phyloP scores from a whole-genome alignment of 371 early-diverging fungal genomes.

The Actinomortierella wolfii region DNA sequence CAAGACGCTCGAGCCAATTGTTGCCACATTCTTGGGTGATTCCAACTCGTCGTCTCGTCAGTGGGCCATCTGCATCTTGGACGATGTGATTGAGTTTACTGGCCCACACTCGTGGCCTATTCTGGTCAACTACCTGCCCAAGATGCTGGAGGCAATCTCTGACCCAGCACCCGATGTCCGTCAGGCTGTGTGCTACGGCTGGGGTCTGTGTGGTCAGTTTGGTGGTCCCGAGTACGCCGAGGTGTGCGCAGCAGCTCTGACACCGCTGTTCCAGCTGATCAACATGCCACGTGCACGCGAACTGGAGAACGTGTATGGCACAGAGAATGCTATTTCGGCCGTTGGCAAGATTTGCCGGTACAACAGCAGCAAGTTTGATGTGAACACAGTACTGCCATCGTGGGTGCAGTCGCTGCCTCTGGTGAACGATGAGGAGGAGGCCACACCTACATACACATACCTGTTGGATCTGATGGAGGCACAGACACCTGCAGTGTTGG shows the following conservation, averaged over 20 bases:
- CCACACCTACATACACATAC: conserved; percentile 75
- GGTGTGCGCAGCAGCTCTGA: conserved; percentile 66
- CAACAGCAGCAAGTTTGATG: conserved; percentile 60
- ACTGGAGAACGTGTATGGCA: conserved; percentile 78
- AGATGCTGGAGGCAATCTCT: conserved; percentile 65
- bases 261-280: conserved; percentile 68
- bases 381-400: conserved; percentile 66
- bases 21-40: conserved; percentile 64
- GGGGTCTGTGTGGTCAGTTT: conserved; percentile 85
- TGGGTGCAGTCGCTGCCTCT: conserved; percentile 88
- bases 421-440: conserved; percentile 87
- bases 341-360: conserved; percentile 85
- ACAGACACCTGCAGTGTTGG: conserved; percentile 53
- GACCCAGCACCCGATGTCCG: conserved; percentile 77
- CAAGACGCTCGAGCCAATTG: conserved; percentile 74
- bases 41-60: conserved; percentile 74
- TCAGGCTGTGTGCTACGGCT: conserved; percentile 92
- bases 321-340: conserved; percentile 91
- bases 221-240: conserved; percentile 81
- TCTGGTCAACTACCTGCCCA: conserved; percentile 72
- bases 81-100: conserved; percentile 89
- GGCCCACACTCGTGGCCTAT: conserved; percentile 80
- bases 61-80: conserved; percentile 89
- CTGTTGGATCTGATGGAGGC: conserved; percentile 75
- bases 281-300: conserved; percentile 66